Percentiles rank a stretch among this genome's conserved stretches.
phyloP scores from a whole-genome alignment of 2,329 filamentous ascomycete genomes.

The Botrytis medusae region DNA sequence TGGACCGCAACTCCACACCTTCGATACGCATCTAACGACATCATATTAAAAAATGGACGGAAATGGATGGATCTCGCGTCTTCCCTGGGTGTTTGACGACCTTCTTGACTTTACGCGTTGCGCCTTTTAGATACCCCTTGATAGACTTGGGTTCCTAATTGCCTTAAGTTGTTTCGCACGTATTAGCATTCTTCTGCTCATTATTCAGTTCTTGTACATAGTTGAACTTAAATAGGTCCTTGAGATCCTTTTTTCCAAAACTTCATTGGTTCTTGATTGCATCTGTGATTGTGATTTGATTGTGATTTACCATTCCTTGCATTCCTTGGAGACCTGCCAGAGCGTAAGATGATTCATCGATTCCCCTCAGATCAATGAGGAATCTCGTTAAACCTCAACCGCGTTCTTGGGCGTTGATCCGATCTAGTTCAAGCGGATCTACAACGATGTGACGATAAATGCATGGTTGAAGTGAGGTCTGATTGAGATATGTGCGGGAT shows the following conservation, averaged over 20 bases:
- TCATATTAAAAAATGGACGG: constrained; percentile 12
- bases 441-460: constrained; percentile 5
- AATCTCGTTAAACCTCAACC: not conserved
- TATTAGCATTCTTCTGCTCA: constrained; percentile 11
- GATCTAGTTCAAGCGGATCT: not conserved
- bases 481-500: not conserved
- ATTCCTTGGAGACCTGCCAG: not conserved
- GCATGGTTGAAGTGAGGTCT: constrained; percentile 9
- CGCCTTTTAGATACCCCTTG: constrained; percentile 17
- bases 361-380: not conserved
- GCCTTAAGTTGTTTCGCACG: constrained; percentile 10
- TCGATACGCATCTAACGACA: constrained; percentile 17
- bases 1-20: constrained; percentile 13
- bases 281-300: not conserved
- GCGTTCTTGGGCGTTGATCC: not conserved
- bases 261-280: constrained; percentile 1
- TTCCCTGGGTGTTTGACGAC: constrained; percentile 17
- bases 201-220: constrained; percentile 23
- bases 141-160: constrained; percentile 1
- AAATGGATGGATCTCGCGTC: constrained; percentile 13
- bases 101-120: constrained; percentile 7
- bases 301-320: not conserved
- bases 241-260: constrained; percentile 13
- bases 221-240: constrained; percentile 5
- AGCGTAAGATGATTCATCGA: not conserved